Percentiles rank a stretch among this genome's conserved stretches.
Conservation (phyloP, 228 moss, liverwort and hornwort genomes). For the Sphagnum fallax region DNA sequence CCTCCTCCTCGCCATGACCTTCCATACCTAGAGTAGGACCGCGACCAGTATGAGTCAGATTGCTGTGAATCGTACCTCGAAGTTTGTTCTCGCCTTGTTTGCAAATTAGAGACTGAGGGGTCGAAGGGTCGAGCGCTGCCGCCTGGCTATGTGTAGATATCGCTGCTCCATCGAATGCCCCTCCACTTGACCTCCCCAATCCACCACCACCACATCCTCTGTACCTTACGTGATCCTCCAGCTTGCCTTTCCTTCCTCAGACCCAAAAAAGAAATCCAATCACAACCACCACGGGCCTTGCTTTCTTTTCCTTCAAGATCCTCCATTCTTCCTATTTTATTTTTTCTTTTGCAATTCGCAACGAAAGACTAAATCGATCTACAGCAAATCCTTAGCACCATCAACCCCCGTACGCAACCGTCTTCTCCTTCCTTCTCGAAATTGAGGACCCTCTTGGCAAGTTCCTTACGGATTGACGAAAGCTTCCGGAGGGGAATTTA, state of each 20-base stretch:
- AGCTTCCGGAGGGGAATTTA: no score
- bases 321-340: no score
- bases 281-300: no score
- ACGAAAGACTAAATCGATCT: no score
- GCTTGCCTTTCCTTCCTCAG: conserved; percentile 9
- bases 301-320: no score
- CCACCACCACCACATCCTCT: conserved; percentile 3
- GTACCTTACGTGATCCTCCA: conserved; percentile 27
- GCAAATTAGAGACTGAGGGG: background rate
- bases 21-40: conserved; percentile 30
- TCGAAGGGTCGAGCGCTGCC: conserved; percentile 15
- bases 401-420: no score
- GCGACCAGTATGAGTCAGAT: conserved; percentile 41
- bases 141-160: conserved; percentile 12
- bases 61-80: conserved; percentile 3
- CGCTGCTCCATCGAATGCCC: conserved; percentile 22
- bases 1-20: conserved; percentile 23
- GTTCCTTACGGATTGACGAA: no score
- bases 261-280: no score
- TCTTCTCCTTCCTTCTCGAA: no score
- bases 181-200: conserved; percentile 36
- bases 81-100: conserved; percentile 19
- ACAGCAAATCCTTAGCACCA: no score
- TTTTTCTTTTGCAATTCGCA: no score
- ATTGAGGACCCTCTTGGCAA: no score